Evolutionary conservation across 2,329 filamentous ascomycete genomes (phyloP).

Genomic region (Paraphoma chrysanthemicola): DNA sequence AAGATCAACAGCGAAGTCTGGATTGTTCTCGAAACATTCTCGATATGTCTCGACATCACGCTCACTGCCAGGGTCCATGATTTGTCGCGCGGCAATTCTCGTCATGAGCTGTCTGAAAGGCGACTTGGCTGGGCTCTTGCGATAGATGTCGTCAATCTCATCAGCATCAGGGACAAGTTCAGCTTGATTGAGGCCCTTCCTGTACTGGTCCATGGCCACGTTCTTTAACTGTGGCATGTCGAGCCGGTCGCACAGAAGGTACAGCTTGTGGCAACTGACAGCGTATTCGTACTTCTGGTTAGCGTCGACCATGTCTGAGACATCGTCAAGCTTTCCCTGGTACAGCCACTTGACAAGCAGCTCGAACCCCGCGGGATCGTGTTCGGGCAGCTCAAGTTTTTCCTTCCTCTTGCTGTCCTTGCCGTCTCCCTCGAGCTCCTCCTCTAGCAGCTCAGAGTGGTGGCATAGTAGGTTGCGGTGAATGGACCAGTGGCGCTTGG

Average conservation of each 20-base stretch:
- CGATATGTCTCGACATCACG: constrained; percentile 59
- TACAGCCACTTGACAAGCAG: constrained; percentile 65
- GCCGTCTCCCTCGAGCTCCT: constrained; percentile 48
- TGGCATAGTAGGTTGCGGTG: constrained; percentile 61
- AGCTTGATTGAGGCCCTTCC: constrained; percentile 57
- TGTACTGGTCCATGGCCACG: constrained; percentile 62
- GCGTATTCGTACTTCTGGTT: constrained; percentile 62
- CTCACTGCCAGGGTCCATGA: constrained; percentile 62
- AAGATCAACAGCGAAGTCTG: constrained; percentile 62
- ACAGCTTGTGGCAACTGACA: constrained; percentile 61
- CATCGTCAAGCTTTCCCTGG: constrained; percentile 60
- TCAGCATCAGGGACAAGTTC: constrained; percentile 61
- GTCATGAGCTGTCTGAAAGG: constrained; percentile 60
- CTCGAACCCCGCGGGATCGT: constrained; percentile 61
- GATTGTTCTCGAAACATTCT: constrained; percentile 56
- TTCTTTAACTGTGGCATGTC: constrained; percentile 60
- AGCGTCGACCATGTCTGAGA: constrained; percentile 52
- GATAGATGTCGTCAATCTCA: constrained; percentile 62
- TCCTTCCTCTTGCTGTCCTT: constrained; percentile 43
- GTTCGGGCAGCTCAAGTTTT: constrained; percentile 56
- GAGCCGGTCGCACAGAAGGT: constrained; percentile 60
- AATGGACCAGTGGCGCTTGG: constrained; percentile 57
- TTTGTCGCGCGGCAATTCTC: constrained; percentile 62
- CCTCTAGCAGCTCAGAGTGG: constrained; percentile 56
- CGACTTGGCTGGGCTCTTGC: constrained; percentile 51